Base-by-base conservation (phyloP, 257 asterid species). In the Hygrophila difformis region DNA sequence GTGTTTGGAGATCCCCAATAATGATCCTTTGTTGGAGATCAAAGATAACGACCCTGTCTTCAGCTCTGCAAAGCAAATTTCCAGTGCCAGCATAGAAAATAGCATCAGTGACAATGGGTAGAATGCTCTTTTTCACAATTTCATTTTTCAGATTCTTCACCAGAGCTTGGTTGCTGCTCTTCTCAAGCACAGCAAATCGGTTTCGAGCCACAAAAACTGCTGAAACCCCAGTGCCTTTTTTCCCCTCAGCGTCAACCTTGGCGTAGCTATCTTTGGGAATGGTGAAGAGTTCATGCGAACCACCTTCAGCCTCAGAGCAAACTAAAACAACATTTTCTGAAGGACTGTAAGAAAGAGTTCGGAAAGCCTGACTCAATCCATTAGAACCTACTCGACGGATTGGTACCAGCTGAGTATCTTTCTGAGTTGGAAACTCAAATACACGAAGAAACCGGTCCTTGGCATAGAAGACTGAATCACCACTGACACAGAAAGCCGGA, bases 31-130 rank as follows among this genome's bases (percentile, higher is more conserved):
- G 99, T 51, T 91, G 99, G 59, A 86, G 94, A 59, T 91, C 99
- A 42, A 86, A 91, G 38, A 86, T 76, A 56, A 74, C 83, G 44
- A 82, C 95, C 74, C 78, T 74, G 71, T 91, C 99, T 79, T 91
- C 99, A 14, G 96, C 76, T 79, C 96, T 69, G 69, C 99, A 91
- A 28, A 91, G 79, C 59, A 91, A 66, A 57, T 82, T 86, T 46
- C 96, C 96, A 12, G 93, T 91, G 46, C 99, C 99, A 17, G 99
- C 99, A 67, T n/a, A 91, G 57, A 86, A 91, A 58, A 86, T 86
- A 33, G 95, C 88, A 65, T 86, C 96, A 2, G 99, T 73, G 48
- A 81, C 78, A 43, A 82, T 59, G 4, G 99, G 96, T 18, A 91
- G 78, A 44, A 38, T 42, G 44, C 75, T 66, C 73, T 72, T 91